These are phyloP conservation scores for Zea luxurians DNA, from an alignment of 176 grass and related monocot species.

Conservation along the genomic window DNA sequence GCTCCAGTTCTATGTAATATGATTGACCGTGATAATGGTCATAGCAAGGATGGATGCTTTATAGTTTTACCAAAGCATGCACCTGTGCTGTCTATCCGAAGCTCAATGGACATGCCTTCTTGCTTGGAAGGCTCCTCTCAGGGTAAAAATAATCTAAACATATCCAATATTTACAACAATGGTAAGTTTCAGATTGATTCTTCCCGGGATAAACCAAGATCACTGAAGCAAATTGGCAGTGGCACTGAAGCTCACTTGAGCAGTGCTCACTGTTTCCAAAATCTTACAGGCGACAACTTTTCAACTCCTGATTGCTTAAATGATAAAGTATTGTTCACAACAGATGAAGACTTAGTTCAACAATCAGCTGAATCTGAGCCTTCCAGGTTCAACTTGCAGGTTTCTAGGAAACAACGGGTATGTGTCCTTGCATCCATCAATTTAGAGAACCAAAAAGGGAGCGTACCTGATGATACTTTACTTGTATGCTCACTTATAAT, in stretches of 20 bases:
- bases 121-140: constrained; percentile 17
- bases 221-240: constrained; percentile 31
- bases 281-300: constrained; percentile 34
- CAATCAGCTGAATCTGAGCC: constrained; percentile 23
- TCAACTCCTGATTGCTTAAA: constrained; percentile 40
- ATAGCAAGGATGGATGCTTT: constrained; percentile 46
- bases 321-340: constrained; percentile 43
- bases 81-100: constrained; percentile 32
- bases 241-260: constrained; percentile 18
- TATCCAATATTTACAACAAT: constrained; percentile 19
- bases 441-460: constrained; percentile 23
- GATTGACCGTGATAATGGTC: constrained; percentile 21
- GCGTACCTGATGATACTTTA: background rate
- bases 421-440: constrained; percentile 5
- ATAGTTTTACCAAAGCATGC: constrained; percentile 60
- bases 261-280: constrained; percentile 31
- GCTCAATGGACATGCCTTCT: constrained; percentile 28
- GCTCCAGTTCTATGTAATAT: constrained; percentile 8
- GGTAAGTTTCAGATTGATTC: constrained; percentile 36
- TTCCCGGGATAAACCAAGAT: constrained; percentile 34
- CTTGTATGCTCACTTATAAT: constrained; percentile 2
- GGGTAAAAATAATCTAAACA: constrained; percentile 26
- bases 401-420: constrained; percentile 50
- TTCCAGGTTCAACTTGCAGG: constrained; percentile 19
- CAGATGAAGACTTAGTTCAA: constrained; percentile 36